Evolutionary conservation across 176 grass and related monocot genomes (phyloP).

Genomic region (Hsuehochloa calcarea): DNA sequence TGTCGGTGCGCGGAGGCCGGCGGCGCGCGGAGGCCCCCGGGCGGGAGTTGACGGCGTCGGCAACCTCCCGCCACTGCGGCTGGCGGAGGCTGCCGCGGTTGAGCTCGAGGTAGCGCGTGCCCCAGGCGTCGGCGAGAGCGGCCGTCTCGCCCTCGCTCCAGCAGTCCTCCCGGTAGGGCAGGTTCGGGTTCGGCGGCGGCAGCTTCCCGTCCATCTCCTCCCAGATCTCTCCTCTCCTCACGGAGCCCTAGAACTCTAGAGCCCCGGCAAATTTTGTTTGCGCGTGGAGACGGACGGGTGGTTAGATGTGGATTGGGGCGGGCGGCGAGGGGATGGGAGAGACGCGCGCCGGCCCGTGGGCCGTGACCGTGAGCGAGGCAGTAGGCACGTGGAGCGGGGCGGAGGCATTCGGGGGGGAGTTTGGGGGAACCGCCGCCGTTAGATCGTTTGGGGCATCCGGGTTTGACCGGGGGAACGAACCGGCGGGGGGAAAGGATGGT

Average conservation of each 20-base stretch:
- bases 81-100: conserved; percentile 93
- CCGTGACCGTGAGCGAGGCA: conserved; percentile 47
- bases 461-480: conserved; percentile 50
- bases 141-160: conserved; percentile 99
- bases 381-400: conserved; percentile 39
- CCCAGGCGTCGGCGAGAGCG: conserved; percentile 88
- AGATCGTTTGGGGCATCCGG: conserved; percentile 42
- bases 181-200: conserved; percentile 74
- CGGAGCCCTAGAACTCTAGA: background rate
- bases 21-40: conserved; percentile 59
- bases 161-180: conserved; percentile 96
- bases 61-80: conserved; percentile 98
- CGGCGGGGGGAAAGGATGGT: background rate
- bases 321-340: conserved; percentile 42
- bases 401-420: conserved; percentile 17
- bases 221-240: conserved; percentile 37
- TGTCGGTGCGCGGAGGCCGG: conserved; percentile 85
- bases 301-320: conserved; percentile 29
- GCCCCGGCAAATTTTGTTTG: background rate
- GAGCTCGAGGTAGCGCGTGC: conserved; percentile 82
- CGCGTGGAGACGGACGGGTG: background rate
- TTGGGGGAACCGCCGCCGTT: conserved; percentile 74
- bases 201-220: conserved; percentile 54
- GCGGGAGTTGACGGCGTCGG: conserved; percentile 80
- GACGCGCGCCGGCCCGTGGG: conserved; percentile 48